Conservation (phyloP, 2,329 filamentous ascomycete genomes). For the Fusarium tjaetaba region DNA sequence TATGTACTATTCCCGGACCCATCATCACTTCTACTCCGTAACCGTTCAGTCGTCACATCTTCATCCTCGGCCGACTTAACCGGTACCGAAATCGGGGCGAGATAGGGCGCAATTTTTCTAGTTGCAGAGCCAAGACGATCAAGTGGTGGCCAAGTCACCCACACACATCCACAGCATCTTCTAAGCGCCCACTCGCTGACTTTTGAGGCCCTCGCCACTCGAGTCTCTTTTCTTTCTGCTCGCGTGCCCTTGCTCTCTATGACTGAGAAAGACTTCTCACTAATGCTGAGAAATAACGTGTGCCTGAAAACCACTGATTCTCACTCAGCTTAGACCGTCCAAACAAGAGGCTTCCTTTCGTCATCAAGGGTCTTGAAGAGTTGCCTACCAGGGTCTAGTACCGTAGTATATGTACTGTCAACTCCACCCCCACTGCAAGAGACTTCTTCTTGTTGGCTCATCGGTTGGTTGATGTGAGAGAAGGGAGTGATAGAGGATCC, state of each 20-base stretch:
- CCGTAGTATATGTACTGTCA: neutral
- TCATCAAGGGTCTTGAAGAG: constrained; percentile 16
- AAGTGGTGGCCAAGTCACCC: constrained; percentile 25
- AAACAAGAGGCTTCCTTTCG: constrained; percentile 2
- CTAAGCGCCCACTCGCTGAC: constrained; percentile 19
- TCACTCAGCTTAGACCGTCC: neutral
- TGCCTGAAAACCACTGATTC: neutral
- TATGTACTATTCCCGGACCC: neutral
- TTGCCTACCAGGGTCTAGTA: constrained; percentile 3
- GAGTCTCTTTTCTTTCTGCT: constrained; percentile 3
- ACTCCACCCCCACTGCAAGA: constrained; percentile 28
- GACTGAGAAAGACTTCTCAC: constrained; percentile 13
- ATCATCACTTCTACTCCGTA: neutral
- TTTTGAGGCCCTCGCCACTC: constrained; percentile 34
- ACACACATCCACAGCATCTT: constrained; percentile 9
- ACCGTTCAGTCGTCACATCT: neutral
- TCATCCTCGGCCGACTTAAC: constrained; percentile 12
- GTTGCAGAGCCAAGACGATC: constrained; percentile 35
- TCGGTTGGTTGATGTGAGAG: constrained; percentile 3
- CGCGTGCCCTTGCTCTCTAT: constrained; percentile 14
- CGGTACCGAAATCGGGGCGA: constrained; percentile 31
- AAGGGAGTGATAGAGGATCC: constrained; percentile 26
- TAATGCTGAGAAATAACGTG: neutral
- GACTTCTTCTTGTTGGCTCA: constrained; percentile 16
- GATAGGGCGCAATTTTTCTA: constrained; percentile 8